Evolutionary conservation across 1,284 basidiomycete genomes (phyloP).

Genomic region (Singerocomus inundabilis): DNA sequence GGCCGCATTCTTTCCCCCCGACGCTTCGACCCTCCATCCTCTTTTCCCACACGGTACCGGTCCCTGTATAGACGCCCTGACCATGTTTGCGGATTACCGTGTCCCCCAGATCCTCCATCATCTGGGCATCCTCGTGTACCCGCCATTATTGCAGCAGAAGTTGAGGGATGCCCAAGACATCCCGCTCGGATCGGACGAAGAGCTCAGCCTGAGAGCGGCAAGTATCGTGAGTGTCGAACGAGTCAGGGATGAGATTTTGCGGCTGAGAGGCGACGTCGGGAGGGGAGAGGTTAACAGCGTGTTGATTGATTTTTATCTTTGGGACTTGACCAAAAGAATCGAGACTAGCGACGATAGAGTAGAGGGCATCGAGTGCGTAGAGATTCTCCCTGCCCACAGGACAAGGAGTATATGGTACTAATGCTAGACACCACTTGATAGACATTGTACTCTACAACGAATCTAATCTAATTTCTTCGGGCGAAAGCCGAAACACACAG

Average conservation of each 20-base stretch:
- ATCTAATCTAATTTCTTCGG: constrained; percentile 3
- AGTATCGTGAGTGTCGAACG: constrained; percentile 78
- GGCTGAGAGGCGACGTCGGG: constrained; percentile 13
- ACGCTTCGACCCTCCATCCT: constrained; percentile 50
- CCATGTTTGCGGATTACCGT: constrained; percentile 88
- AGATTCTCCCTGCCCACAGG: constrained; percentile 68
- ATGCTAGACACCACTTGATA: constrained; percentile 10
- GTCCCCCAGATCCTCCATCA: constrained; percentile 84
- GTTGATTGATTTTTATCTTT: constrained; percentile 81
- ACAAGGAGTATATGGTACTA: constrained; percentile 85
- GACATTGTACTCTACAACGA: constrained; percentile 13
- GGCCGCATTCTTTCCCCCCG: constrained; percentile 72
- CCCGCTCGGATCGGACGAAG: constrained; percentile 58
- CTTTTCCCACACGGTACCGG: constrained; percentile 59
- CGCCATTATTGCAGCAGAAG: constrained; percentile 48
- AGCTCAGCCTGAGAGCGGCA: constrained; percentile 68
- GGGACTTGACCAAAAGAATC: constrained; percentile 79
- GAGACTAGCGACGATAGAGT: constrained; percentile 59
- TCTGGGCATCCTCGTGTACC: constrained; percentile 68
- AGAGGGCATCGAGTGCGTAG: constrained; percentile 54
- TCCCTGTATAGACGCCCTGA: constrained; percentile 61
- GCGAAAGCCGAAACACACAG: background rate
- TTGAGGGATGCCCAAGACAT: constrained; percentile 47
- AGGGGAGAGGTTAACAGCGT: constrained; percentile 62
- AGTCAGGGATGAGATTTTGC: constrained; percentile 46